phyloP scores from a whole-genome alignment of 768 basidiomycete species.

The Leccinum variicolor region DNA sequence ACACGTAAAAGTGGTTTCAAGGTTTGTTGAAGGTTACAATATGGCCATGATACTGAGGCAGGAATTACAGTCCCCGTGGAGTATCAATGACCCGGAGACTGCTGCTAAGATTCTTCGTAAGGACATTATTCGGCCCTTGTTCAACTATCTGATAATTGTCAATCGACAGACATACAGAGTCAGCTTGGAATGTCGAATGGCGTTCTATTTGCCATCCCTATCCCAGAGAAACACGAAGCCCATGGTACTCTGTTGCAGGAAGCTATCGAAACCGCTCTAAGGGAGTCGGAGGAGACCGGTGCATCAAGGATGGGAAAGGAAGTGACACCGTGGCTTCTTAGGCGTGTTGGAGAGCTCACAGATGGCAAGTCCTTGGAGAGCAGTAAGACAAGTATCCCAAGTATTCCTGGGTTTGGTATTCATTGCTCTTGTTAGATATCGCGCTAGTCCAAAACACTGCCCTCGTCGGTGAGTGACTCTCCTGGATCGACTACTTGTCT shows the following conservation, averaged over 20 bases:
- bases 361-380: conserved; percentile 68
- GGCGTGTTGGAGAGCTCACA: conserved; percentile 78
- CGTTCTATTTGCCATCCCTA: conserved; percentile 83
- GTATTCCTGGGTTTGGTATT: background rate
- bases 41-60: background rate
- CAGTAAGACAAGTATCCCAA: conserved; percentile 43
- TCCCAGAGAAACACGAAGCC: conserved; percentile 71
- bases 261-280: conserved; percentile 80
- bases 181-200: conserved; percentile 75
- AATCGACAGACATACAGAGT: conserved; percentile 56
- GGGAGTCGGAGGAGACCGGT: conserved; percentile 79
- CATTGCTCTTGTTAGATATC: conserved; percentile 52
- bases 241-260: conserved; percentile 68
- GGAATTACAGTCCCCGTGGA: conserved; percentile 70
- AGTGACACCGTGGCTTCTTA: conserved; percentile 91
- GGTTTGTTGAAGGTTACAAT: conserved; percentile 27
- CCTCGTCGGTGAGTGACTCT: conserved; percentile 56
- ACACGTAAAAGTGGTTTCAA: conserved; percentile 77
- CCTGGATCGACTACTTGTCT: background rate
- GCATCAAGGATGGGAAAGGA: conserved; percentile 81
- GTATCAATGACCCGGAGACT: conserved; percentile 51
- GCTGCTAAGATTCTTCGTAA: conserved; percentile 78
- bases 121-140: conserved; percentile 22
- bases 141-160: conserved; percentile 1
- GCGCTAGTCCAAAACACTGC: conserved; percentile 91